Conservation (phyloP, 345 rosid genomes). For the Eucalyptus leucophloia region DNA sequence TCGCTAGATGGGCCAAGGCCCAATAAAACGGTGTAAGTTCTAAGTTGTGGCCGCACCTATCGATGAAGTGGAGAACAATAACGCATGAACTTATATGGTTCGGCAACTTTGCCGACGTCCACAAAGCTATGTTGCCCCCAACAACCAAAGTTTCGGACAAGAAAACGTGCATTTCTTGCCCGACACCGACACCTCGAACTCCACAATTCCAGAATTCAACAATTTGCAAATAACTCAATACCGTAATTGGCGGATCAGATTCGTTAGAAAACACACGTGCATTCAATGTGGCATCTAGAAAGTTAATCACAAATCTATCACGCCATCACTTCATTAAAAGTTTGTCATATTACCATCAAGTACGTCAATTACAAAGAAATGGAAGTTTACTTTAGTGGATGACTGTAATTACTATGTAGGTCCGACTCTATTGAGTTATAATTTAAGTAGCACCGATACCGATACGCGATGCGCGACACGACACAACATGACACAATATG, state of each 20-base stretch:
- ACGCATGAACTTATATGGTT: not conserved
- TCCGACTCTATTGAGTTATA: not conserved
- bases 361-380: not conserved
- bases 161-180: not conserved
- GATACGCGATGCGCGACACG: rapidly evolving
- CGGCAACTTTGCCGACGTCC: not conserved
- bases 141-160: not conserved
- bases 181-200: not conserved
- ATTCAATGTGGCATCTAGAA: not conserved
- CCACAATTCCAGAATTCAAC: not conserved
- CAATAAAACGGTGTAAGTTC: not conserved
- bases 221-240: not conserved
- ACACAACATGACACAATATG: rapidly evolving
- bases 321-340: not conserved
- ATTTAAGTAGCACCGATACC: rapidly evolving
- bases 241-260: not conserved
- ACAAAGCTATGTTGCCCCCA: not conserved
- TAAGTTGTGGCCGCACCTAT: not conserved
- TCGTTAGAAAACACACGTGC: not conserved
- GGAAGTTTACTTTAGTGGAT: not conserved
- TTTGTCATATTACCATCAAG: not conserved
- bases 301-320: not conserved
- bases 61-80: not conserved
- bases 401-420: not conserved
- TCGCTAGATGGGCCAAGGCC: not conserved